Conservation (phyloP, 495 filamentous ascomycete species). For the Podospora pseudopauciseta region DNA sequence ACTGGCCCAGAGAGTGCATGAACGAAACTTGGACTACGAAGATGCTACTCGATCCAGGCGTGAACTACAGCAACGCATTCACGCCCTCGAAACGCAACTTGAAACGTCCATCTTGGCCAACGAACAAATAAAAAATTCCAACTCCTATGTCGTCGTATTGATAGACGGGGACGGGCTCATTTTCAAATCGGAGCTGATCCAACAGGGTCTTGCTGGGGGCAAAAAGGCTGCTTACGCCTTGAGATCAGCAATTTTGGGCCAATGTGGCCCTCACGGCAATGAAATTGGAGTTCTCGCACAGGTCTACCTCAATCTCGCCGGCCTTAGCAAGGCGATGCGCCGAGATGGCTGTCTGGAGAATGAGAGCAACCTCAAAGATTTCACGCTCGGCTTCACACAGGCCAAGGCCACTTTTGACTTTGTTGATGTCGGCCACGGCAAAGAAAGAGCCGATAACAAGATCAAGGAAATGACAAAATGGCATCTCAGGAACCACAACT, state of each 20-base stretch:
- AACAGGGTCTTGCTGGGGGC: constrained; percentile 65
- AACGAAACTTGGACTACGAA: constrained; percentile 43
- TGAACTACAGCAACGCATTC: constrained; percentile 43
- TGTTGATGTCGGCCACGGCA: constrained; percentile 66
- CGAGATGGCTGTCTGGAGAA: constrained; percentile 54
- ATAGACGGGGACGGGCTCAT: constrained; percentile 77
- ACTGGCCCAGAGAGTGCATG: constrained; percentile 32
- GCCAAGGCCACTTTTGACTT: constrained; percentile 68
- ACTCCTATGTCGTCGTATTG: constrained; percentile 71
- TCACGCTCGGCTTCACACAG: constrained; percentile 73
- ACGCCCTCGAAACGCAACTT: constrained; percentile 29
- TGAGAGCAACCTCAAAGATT: constrained; percentile 56
- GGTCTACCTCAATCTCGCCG: constrained; percentile 65
- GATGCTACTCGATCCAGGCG: constrained; percentile 38
- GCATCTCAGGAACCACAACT: constrained; percentile 70
- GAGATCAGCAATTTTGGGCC: constrained; percentile 50
- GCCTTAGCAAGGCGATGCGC: constrained; percentile 58
- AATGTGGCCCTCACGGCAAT: constrained; percentile 40
- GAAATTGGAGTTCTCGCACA: constrained; percentile 62
- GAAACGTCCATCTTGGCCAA: constrained; percentile 30
- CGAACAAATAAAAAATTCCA: constrained; percentile 53
- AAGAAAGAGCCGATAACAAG: constrained; percentile 69
- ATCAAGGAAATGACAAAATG: constrained; percentile 61
- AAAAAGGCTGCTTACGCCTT: constrained; percentile 65
- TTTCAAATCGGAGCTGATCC: constrained; percentile 64